Evolutionary conservation across 345 rosid genomes (phyloP).

Genomic region (Anacardium occidentale): DNA sequence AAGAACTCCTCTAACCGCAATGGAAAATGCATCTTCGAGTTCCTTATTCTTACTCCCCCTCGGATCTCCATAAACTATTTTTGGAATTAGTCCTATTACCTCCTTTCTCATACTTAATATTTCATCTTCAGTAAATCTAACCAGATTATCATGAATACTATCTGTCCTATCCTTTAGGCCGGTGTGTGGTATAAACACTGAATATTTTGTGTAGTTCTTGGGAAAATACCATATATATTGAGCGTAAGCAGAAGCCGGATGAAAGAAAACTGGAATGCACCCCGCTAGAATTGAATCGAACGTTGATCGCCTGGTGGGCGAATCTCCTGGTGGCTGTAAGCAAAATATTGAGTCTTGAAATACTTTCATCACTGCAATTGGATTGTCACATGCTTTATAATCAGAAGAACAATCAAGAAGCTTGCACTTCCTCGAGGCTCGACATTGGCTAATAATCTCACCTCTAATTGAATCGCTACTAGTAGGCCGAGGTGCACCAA

Average conservation of each 20-base stretch:
- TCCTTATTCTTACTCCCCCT: conserved; percentile 13
- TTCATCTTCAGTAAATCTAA: conserved; percentile 25
- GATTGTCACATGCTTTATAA: conserved; percentile 37
- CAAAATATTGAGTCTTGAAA: conserved; percentile 46
- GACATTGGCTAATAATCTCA: conserved; percentile 46
- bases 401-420: conserved; percentile 37
- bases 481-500: conserved; percentile 47
- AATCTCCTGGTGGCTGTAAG: conserved; percentile 62
- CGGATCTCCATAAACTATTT: conserved; percentile 42
- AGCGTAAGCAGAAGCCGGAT: conserved; percentile 44
- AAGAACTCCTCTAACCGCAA: conserved; percentile 41
- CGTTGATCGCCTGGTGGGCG: conserved; percentile 52
- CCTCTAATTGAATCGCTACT: conserved; percentile 34
- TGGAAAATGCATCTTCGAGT: conserved; percentile 50
- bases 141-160: conserved; percentile 30
- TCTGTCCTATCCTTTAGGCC: conserved; percentile 25
- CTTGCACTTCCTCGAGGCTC: conserved; percentile 33
- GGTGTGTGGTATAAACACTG: conserved; percentile 42
- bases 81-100: conserved; percentile 47
- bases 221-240: conserved; percentile 64
- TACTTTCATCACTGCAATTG: conserved; percentile 39
- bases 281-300: conserved; percentile 63
- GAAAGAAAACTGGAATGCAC: conserved; percentile 67
- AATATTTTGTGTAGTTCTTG: conserved; percentile 30
- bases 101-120: conserved; percentile 42